These are phyloP conservation scores for Stagonosporopsis chrysanthemi DNA, from an alignment of 2,329 filamentous ascomycete species.

Conservation along the genomic window DNA sequence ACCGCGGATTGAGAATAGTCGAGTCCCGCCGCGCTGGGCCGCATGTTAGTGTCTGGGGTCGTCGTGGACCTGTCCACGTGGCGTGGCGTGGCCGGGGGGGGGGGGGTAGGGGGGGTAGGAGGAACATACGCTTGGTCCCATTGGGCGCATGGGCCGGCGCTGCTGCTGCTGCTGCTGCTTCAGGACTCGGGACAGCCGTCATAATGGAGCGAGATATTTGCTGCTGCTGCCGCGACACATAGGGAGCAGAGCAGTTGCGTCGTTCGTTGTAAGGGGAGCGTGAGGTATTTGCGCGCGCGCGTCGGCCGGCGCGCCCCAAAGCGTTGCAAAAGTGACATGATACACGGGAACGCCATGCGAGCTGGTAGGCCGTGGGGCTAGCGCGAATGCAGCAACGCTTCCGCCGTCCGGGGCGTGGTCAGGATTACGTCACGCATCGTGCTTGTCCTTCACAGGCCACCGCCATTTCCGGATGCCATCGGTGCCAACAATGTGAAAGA, in stretches of 20 bases:
- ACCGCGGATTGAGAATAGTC: conserved; percentile 52
- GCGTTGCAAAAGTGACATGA: background rate
- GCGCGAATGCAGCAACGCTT: background rate
- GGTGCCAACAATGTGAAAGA: too few relatives aligned
- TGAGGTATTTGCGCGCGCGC: background rate
- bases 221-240: conserved; percentile 4
- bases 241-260: too few relatives aligned
- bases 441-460: too few relatives aligned
- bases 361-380: background rate
- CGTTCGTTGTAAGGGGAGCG: too few relatives aligned
- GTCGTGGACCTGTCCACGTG: conserved; percentile 5
- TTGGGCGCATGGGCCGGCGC: conserved; percentile 14
- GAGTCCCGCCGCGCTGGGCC: conserved; percentile 43
- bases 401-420: too few relatives aligned
- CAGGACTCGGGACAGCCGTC: conserved; percentile 38
- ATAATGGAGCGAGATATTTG: conserved; percentile 22
- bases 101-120: too few relatives aligned
- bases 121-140: conserved; percentile 34
- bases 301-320: background rate
- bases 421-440: conserved; percentile 19
- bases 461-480: too few relatives aligned
- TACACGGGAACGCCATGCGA: background rate
- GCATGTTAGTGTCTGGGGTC: conserved; percentile 19
- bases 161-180: too few relatives aligned
- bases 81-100: background rate